Base-by-base conservation (phyloP, 345 rosid genomes). In the Rhodomyrtus tomentosa region DNA sequence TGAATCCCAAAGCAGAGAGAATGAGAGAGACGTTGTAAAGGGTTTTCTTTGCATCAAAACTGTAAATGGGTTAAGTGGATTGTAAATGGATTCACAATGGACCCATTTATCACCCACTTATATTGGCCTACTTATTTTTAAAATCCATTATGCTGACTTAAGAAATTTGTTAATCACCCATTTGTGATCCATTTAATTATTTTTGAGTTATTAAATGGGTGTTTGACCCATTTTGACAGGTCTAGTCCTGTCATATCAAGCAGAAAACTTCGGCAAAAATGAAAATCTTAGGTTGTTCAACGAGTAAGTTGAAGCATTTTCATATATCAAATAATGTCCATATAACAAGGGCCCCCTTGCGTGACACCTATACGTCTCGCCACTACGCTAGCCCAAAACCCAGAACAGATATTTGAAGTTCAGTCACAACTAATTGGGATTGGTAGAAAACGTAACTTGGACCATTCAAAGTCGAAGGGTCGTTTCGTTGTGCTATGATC, bases 401-500 rank as follows among this genome's bases (percentile, higher is more conserved):
- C 76, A 8, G 42, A 32, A 62, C 40, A 62, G 74, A 62, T 32
- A 62, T 32, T 62, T 62, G 24, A 32, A 62, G 42, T 62, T 62
- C 76, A 18, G 42, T 32, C 76, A 16, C 76, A 32, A 32, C 42
- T 62, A 62, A 62, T 4, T 18, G 76, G 76, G 76, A 62, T 62
- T 62, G 42, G 42, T 7, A 62, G 76, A 62, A 42, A 68, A 16
- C 45, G 76, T 32, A 32, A 68, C 45, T 68, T 8, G 45, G 18
- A 68, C 45, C 45, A 18, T 18, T 24, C 4, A 32, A 16, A 68
- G 74, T 22, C 22, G 11, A 29, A 62, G 32, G 76, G 45, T 38
- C 3, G 3, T 3, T 68, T 68, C 38, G 52, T 56, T 49, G 45
- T 32, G 52, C 85, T 87, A 89, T 29, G 91, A 86, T 55, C 81